Evolutionary conservation across 2,329 filamentous ascomycete species (phyloP), one percentile per base, ranked within the genome.

Genomic region (Coleophoma cylindrospora): DNA sequence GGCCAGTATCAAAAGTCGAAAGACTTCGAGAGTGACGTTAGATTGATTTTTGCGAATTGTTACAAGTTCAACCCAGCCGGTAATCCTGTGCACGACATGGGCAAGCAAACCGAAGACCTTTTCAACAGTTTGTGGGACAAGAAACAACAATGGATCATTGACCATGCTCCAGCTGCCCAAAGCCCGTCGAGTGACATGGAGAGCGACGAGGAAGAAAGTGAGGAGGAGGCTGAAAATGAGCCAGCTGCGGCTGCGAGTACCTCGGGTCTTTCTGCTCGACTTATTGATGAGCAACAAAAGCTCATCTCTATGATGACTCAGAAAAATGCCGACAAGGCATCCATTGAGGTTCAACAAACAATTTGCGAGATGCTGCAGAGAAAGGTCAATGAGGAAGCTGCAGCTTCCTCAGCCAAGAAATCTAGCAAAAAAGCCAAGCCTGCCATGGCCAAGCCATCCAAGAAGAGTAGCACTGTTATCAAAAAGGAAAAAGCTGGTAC

Each of bases 11-110:
- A 83, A 57, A 89, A 79, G 50, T 78, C 89, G 1, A 91, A 90
- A 66, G 91, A 96, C 43, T 90, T 97, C 60, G 87, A 95, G 63
- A 79, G 79, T 51, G 91, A 95, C 62, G 81, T 96, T 49, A 80
- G 83, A 45, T 79, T 91, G 50, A 91, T 97, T 58, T 86, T 96
- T 62, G 77, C 81, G 59, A 99, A 99, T 67, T 96, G 92, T 68
- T 90, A 84, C 73, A 86, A 86, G 55, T 99, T 97, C 78, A 99
- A 99, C 60, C 81, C 84, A n/a, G 74, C 79, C 1, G 84, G 83
- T 9, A 90, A 95, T 55, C 77, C 83, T 1, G 88, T 95, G 14
- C 84, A 89, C 51, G 67, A 76, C 32, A 76, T 86, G 57, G 92
- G 89, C 12, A 83, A 87, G 58, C 73, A 83, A 52, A 73, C 95